Percentiles rank a stretch among this genome's conserved stretches.
These are phyloP conservation scores for sunflower (Helianthus annuus) DNA, from an alignment of 129 eudicot species.

Conservation along the genomic window DNA sequence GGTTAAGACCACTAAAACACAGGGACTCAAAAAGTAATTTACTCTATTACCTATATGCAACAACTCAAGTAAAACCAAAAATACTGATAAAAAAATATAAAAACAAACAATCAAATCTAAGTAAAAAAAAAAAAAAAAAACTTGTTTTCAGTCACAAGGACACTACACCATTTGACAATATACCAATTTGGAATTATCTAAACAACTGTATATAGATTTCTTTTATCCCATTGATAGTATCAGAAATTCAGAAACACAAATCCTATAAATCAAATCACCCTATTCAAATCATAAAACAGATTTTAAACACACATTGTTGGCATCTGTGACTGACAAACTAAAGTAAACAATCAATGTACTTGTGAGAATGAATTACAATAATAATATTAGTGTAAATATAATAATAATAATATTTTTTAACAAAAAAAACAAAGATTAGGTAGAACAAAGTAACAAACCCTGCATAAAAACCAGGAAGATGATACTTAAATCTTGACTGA, in stretches of 20 bases:
- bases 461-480: conserved; percentile 27
- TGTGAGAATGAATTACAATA: neutral
- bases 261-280: conserved; percentile 15
- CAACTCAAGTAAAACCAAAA: conserved; percentile 18
- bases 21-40: too few species aligned
- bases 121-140: neutral
- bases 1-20: too few species aligned
- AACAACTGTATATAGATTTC: conserved; percentile 4
- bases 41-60: conserved; percentile 17
- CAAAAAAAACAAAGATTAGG: conserved; percentile 24
- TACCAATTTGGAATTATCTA: conserved; percentile 16
- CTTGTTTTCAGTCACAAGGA: conserved; percentile 5
- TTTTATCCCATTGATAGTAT: neutral
- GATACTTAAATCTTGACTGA: conserved; percentile 21
- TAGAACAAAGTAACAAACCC: conserved; percentile 3
- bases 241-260: neutral
- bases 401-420: neutral
- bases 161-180: neutral
- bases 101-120: conserved; percentile 5
- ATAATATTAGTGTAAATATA: neutral
- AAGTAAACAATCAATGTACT: neutral
- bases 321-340: conserved; percentile 18
- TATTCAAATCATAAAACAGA: conserved; percentile 10
- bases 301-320: conserved; percentile 7
- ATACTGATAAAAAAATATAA: neutral